Conservation (phyloP, 495 filamentous ascomycete genomes). For the Letharia lupina region DNA sequence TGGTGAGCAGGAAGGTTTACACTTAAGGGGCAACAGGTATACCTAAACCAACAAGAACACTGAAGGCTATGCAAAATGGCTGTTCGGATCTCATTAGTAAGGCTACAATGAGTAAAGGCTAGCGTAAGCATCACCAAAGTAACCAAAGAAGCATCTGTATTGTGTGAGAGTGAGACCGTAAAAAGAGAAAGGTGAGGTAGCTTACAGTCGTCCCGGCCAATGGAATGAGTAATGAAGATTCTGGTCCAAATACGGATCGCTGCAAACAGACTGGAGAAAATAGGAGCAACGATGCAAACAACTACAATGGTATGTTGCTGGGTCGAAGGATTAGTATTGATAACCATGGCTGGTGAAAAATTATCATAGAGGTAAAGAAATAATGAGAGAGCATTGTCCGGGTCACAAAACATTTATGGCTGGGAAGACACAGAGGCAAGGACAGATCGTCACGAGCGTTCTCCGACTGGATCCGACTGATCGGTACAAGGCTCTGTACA, state of each 20-base stretch:
- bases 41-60: slow-evolving; percentile 24
- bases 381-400: too few species aligned
- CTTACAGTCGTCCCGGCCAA: slow-evolving; percentile 27
- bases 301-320: slow-evolving; percentile 17
- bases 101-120: background rate
- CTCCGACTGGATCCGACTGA: too few species aligned
- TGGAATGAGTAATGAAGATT: slow-evolving; percentile 16
- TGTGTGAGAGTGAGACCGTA: slow-evolving; percentile 3
- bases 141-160: slow-evolving; percentile 19
- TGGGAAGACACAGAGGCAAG: too few species aligned
- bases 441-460: too few species aligned
- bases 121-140: slow-evolving; percentile 12
- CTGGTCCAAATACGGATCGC: slow-evolving; percentile 22
- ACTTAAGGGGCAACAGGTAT: slow-evolving; percentile 6
- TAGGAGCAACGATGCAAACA: slow-evolving; percentile 17
- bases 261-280: slow-evolving; percentile 21
- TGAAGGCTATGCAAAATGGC: slow-evolving; percentile 22
- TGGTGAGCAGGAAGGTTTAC: background rate
- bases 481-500: too few species aligned
- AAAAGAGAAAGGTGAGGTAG: background rate
- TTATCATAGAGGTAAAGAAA: too few species aligned
- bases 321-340: background rate
- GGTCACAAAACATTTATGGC: too few species aligned
- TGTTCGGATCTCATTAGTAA: background rate
- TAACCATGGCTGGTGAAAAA: background rate